Evolutionary conservation across 1,284 basidiomycete genomes (phyloP).

Genomic region (Butyriboletus appendiculatus): DNA sequence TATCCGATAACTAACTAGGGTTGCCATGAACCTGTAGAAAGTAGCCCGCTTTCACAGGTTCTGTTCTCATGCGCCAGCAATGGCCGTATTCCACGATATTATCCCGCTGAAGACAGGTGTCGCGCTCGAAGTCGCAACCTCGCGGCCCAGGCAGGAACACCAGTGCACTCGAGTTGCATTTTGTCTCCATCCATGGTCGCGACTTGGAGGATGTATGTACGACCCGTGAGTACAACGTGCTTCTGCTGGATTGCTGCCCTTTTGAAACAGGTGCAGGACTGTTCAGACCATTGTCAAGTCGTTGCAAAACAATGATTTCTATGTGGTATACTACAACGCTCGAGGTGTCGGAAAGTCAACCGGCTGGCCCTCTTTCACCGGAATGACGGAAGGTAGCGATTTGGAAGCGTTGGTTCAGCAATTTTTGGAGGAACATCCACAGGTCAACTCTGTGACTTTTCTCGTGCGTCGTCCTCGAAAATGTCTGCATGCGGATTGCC

Average conservation of each 20-base stretch:
- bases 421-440: slow-evolving; percentile 46
- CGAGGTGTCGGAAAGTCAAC: slow-evolving; percentile 72
- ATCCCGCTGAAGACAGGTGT: slow-evolving; percentile 30
- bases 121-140: slow-evolving; percentile 23
- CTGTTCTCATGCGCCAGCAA: neutral
- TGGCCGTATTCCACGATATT: slow-evolving; percentile 13
- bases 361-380: slow-evolving; percentile 71
- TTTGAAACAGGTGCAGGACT: slow-evolving; percentile 18
- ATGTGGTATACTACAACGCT: slow-evolving; percentile 72
- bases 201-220: slow-evolving; percentile 71
- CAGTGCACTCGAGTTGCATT: slow-evolving; percentile 51
- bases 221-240: slow-evolving; percentile 60
- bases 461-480: slow-evolving; percentile 43
- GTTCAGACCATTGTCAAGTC: slow-evolving; percentile 36
- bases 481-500: neutral
- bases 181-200: slow-evolving; percentile 77
- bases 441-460: slow-evolving; percentile 51
- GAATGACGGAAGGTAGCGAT: slow-evolving; percentile 65
- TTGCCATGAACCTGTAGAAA: neutral
- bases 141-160: slow-evolving; percentile 11
- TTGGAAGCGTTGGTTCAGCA: slow-evolving; percentile 61
- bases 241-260: neutral
- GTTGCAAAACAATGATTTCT: slow-evolving; percentile 46
- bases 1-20: neutral
- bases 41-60: neutral